Conservation (phyloP, 164 flowering plant species). For the Vitis rupestris region DNA sequence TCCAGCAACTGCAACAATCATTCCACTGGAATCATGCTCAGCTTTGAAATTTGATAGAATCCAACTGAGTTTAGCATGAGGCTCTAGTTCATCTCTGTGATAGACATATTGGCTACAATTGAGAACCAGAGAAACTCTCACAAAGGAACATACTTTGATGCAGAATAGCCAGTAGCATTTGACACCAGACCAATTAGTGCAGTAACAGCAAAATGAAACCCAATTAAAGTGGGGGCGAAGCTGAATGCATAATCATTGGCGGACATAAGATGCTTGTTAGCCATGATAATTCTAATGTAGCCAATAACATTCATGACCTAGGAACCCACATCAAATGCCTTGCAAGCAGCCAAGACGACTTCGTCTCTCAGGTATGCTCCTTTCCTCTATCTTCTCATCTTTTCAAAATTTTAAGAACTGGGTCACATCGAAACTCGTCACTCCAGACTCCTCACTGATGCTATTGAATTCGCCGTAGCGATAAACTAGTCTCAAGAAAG, state of each 20-base stretch:
- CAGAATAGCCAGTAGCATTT: constrained; percentile 75
- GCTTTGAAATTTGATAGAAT: constrained; percentile 73
- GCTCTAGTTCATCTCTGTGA: constrained; percentile 81
- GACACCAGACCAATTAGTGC: constrained; percentile 83
- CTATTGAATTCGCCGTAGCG: constrained; percentile 12
- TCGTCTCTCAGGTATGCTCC: not conserved
- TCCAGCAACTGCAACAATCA: constrained; percentile 53
- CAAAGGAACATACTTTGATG: constrained; percentile 78
- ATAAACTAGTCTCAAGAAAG: constrained; percentile 46
- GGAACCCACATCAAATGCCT: constrained; percentile 59
- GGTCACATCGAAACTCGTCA: constrained; percentile 29
- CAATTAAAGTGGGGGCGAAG: constrained; percentile 84
- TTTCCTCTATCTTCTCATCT: constrained; percentile 22
- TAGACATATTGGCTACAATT: constrained; percentile 79
- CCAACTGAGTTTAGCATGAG: constrained; percentile 50
- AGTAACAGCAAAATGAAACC: constrained; percentile 88
- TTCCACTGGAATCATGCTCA: constrained; percentile 86
- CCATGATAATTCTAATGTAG: constrained; percentile 90
- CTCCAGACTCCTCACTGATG: constrained; percentile 3
- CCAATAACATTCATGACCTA: constrained; percentile 90
- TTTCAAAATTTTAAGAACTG: constrained; percentile 27
- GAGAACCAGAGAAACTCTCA: constrained; percentile 99
- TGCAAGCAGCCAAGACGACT: too few relatives aligned
- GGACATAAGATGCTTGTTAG: constrained; percentile 93
- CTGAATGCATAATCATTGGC: constrained; percentile 63